Conservation (phyloP, 441 rosid species). For the Bruguiera hainesii region DNA sequence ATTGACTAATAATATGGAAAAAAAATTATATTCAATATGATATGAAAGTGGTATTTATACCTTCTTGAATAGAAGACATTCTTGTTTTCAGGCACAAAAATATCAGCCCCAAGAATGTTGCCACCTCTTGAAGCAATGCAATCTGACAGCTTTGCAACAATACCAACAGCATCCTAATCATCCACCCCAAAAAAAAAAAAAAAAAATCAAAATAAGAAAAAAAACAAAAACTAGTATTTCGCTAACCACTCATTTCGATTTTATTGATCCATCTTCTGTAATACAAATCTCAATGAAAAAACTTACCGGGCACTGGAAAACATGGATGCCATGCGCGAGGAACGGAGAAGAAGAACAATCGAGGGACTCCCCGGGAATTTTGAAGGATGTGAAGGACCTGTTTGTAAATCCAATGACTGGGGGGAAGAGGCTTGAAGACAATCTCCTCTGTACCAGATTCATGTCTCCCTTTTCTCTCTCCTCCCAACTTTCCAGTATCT, state of each 20-base stretch:
- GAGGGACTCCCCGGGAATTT: conserved; percentile 39
- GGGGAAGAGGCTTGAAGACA: conserved; percentile 31
- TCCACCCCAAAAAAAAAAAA: background rate
- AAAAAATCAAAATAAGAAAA: background rate
- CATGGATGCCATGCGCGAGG: conserved; percentile 76
- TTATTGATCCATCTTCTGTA: background rate
- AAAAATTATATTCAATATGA: background rate
- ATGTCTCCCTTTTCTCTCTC: conserved; percentile 19
- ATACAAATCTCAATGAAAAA: background rate
- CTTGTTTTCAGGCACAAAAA: conserved; percentile 74
- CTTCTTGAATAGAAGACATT: conserved; percentile 89
- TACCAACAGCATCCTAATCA: conserved; percentile 74
- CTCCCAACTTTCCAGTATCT: background rate
- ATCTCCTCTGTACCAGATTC: conserved; percentile 33
- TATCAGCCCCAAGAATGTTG: conserved; percentile 83
- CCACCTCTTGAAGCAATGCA: conserved; percentile 93
- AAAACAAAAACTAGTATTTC: background rate
- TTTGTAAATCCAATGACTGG: conserved; percentile 44
- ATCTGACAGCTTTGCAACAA: conserved; percentile 84
- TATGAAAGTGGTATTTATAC: conserved; percentile 25
- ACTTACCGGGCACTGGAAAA: conserved; percentile 86
- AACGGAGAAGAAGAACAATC: conserved; percentile 43
- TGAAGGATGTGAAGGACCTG: conserved; percentile 43
- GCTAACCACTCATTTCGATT: background rate
- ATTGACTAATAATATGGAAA: background rate